A percentile compares a stretch with the other conserved stretches of the same genome.
phyloP scores from a whole-genome alignment of 345 rosid species.

The Zanthoxylum bungeanum region DNA sequence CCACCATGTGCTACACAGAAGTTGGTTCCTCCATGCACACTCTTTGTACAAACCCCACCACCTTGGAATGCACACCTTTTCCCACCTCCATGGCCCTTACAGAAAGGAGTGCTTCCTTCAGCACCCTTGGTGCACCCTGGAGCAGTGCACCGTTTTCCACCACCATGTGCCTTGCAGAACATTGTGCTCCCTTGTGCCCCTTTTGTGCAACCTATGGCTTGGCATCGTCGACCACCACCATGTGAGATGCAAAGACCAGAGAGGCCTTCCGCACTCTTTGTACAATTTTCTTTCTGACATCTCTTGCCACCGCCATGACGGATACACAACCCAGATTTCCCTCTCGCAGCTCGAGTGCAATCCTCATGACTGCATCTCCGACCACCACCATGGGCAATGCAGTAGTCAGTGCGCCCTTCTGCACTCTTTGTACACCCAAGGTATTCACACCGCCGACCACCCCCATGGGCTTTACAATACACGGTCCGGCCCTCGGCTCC shows the following conservation, averaged over 20 bases:
- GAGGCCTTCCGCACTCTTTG: constrained; percentile 94
- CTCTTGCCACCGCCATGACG: constrained; percentile 99
- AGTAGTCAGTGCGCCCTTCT: constrained; percentile 92
- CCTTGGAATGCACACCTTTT: constrained; percentile 89
- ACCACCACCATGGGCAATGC: constrained; percentile 99
- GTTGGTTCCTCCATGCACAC: constrained; percentile 98
- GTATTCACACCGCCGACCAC: constrained; percentile 90
- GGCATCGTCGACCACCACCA: constrained; percentile 96
- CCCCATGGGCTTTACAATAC: constrained; percentile 98
- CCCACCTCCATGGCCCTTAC: constrained; percentile 99
- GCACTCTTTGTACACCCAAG: constrained; percentile 99
- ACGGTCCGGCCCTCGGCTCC: constrained; percentile 99
- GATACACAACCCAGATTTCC: constrained; percentile 94
- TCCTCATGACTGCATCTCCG: constrained; percentile 80
- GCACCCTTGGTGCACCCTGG: constrained; percentile 89
- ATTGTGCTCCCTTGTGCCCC: constrained; percentile 99
- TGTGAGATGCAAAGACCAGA: constrained; percentile 96
- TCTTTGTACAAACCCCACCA: constrained; percentile 77
- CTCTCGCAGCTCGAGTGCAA: constrained; percentile 92
- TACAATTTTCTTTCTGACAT: constrained; percentile 85
- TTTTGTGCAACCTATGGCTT: constrained; percentile 70
- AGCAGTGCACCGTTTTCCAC: constrained; percentile 88
- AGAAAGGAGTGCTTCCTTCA: constrained; percentile 94
- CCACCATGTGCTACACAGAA: constrained; percentile 99
- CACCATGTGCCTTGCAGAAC: constrained; percentile 99